A percentile compares a stretch with the other conserved stretches of the same genome.
These are phyloP conservation scores for Diplogelasinospora grovesii DNA, from an alignment of 495 filamentous ascomycete species.

Conservation along the genomic window DNA sequence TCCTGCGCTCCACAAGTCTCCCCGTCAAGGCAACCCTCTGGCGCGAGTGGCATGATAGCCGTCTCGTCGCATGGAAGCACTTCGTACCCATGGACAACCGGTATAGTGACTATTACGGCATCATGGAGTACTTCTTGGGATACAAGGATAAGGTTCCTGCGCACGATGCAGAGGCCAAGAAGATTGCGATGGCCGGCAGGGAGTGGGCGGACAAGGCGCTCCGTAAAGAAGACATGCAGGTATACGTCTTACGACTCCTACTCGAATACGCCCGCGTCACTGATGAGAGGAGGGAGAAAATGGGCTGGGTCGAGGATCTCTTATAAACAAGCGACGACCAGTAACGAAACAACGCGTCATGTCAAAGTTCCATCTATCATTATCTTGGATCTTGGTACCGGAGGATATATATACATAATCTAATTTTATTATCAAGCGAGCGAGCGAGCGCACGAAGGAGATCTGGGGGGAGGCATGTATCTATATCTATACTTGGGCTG, in stretches of 20 bases:
- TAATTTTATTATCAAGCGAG: too few species aligned
- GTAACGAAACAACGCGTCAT: too few species aligned
- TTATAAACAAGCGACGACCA: background rate
- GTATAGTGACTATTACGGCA: constrained; percentile 66
- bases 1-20: constrained; percentile 55
- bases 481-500: too few species aligned
- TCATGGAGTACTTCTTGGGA: constrained; percentile 76
- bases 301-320: constrained; percentile 34
- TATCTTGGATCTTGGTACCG: too few species aligned
- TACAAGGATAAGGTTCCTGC: constrained; percentile 23
- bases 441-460: too few species aligned
- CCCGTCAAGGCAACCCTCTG: constrained; percentile 69
- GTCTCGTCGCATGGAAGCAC: constrained; percentile 64
- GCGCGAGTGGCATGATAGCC: constrained; percentile 68
- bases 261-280: constrained; percentile 65
- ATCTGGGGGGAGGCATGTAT: too few species aligned
- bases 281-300: constrained; percentile 44
- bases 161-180: constrained; percentile 51
- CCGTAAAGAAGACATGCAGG: constrained; percentile 61
- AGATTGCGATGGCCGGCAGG: constrained; percentile 55
- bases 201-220: constrained; percentile 63
- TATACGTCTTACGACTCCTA: constrained; percentile 63
- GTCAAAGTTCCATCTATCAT: too few species aligned
- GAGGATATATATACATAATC: too few species aligned
- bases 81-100: constrained; percentile 83